Conservation (phyloP, 257 asterid species). For the Salvia hispanica region DNA sequence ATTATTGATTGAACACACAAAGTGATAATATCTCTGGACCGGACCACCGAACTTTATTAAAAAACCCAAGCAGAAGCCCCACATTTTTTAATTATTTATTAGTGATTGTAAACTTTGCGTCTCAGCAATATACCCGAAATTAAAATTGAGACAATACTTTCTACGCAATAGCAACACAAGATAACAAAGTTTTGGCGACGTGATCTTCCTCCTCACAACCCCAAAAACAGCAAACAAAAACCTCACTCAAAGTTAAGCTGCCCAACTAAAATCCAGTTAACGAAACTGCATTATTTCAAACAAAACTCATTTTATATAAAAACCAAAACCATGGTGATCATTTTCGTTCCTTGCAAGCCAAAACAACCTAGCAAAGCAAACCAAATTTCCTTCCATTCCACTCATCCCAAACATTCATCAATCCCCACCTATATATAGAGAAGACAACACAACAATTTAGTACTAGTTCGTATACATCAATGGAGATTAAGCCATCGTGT, state of each 20-base stretch:
- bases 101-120: slow-evolving; percentile 33
- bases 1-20: no score
- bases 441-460: no score
- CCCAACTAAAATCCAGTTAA: background rate
- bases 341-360: slow-evolving; percentile 65
- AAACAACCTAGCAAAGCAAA: slow-evolving; percentile 13
- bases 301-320: slow-evolving; percentile 8
- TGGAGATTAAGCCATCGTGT: no score
- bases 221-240: slow-evolving; percentile 24
- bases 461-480: no score
- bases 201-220: background rate
- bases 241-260: slow-evolving; percentile 29
- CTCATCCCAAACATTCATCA: slow-evolving; percentile 30
- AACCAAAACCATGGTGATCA: slow-evolving; percentile 21
- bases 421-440: slow-evolving; percentile 33
- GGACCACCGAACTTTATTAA: no score
- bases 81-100: background rate
- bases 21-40: no score
- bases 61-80: background rate
- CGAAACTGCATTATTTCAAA: slow-evolving; percentile 13
- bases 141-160: background rate
- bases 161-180: slow-evolving; percentile 19
- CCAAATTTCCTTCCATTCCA: slow-evolving; percentile 41
- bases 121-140: slow-evolving; percentile 33
- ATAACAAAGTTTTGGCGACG: no score